A percentile compares a stretch with the other conserved stretches of the same genome.
Conservation (phyloP, 148 eudicot species). For the Rhododendron henanense region DNA sequence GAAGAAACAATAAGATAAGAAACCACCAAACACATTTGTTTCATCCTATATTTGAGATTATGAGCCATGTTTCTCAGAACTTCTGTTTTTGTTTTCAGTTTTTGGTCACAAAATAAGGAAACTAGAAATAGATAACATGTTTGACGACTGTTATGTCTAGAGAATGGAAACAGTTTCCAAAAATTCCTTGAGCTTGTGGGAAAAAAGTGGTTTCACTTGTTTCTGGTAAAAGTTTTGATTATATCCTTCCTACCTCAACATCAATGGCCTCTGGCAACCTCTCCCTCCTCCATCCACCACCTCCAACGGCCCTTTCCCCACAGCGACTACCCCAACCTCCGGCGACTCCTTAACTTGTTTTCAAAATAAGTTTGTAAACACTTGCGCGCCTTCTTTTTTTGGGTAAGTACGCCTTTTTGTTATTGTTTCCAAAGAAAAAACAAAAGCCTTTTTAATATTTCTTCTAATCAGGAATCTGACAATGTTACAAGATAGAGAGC, state of each 20-base stretch:
- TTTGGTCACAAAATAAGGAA: not conserved
- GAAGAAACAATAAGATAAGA: no score
- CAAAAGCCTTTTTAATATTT: no score
- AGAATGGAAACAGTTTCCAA: not conserved
- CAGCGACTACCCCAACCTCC: not conserved
- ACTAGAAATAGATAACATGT: not conserved
- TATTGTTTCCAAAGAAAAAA: no score
- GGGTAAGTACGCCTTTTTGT: no score
- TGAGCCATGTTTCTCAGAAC: not conserved
- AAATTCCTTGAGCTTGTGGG: not conserved
- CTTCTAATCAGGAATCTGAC: not conserved
- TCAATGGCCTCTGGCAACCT: not conserved
- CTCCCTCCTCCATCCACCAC: not conserved
- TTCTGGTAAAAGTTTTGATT: not conserved
- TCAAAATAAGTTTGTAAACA: not conserved
- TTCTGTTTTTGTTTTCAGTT: not conserved
- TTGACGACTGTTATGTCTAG: no score
- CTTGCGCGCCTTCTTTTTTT: no score
- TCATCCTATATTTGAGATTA: not conserved
- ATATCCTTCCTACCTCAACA: not conserved
- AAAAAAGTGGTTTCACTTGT: not conserved
- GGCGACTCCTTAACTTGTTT: not conserved
- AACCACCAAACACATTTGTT: not conserved
- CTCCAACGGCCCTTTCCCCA: not conserved
- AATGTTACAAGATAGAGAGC: not conserved